Percentiles rank a stretch among this genome's conserved stretches.
Evolutionary conservation across 805 yeast species (phyloP).

Genomic region (Lipomyces anomalus): DNA sequence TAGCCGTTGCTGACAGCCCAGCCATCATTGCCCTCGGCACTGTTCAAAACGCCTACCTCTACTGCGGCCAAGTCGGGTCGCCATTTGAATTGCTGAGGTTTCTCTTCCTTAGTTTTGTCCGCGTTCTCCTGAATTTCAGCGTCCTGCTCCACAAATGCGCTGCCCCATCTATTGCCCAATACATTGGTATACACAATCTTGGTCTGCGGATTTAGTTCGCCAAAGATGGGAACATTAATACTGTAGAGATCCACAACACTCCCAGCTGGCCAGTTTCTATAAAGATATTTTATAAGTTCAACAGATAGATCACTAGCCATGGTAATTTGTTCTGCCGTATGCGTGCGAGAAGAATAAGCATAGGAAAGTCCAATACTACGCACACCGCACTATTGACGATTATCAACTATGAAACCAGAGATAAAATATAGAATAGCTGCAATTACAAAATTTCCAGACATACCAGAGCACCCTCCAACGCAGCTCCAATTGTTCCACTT

Average conservation of each 20-base stretch:
- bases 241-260: slow-evolving; percentile 62
- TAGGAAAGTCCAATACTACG: slow-evolving; percentile 77
- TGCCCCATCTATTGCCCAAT: slow-evolving; percentile 72
- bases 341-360: slow-evolving; percentile 58
- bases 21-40: slow-evolving; percentile 56
- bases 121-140: slow-evolving; percentile 48
- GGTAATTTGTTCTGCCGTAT: slow-evolving; percentile 45
- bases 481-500: slow-evolving; percentile 95
- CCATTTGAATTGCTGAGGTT: slow-evolving; percentile 62
- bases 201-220: slow-evolving; percentile 50
- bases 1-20: slow-evolving; percentile 59
- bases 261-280: slow-evolving; percentile 48
- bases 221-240: slow-evolving; percentile 76
- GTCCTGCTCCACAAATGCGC: slow-evolving; percentile 43
- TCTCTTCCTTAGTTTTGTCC: slow-evolving; percentile 34
- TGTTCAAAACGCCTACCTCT: slow-evolving; percentile 45
- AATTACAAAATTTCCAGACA: too few relatives aligned
- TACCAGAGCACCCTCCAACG: slow-evolving; percentile 80
- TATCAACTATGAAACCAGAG: neutral
- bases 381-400: slow-evolving; percentile 43
- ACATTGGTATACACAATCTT: slow-evolving; percentile 71
- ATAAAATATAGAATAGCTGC: neutral
- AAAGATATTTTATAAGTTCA: slow-evolving; percentile 54
- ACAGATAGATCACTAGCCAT: slow-evolving; percentile 68
- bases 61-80: slow-evolving; percentile 71